Base-by-base conservation (phyloP, 2,329 filamentous ascomycete genomes). In the Fusarium proliferatum region DNA sequence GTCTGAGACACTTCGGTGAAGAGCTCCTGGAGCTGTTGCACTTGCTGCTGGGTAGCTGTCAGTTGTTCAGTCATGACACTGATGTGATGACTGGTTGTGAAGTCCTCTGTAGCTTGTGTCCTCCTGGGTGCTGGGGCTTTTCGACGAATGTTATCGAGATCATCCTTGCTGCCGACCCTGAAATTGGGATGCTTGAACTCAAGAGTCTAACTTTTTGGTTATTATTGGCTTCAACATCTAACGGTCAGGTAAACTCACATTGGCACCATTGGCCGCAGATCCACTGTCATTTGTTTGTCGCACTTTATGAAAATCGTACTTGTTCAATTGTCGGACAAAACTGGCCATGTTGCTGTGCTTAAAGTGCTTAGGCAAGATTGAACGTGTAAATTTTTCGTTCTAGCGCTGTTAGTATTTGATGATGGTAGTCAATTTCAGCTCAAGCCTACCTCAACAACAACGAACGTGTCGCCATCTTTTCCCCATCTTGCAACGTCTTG, bases 331-430 rank as follows among this genome's bases (percentile, higher is more conserved):
- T 55, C 95, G 93, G 66, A 98, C 95, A 81, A 98, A 98, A 83
- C 95, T 97, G 38, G 95, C 95, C 85, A 98, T 98, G 82, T 98
- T 98, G 88, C 94, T 97, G 84, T 98, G 96, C 84, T 99, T 99
- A 87, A 99, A 99, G 79, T 98, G 95, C 81, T 98, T 98, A 5
- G 96, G 96, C 21, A 99, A 90, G 77, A 99, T 97, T 43, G 94
- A 93, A 82, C 98, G 97, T 28, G 96, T 98, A 80, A 99, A 99
- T 82, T 97, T 97, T 82, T 98, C 96, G 82, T 97, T 97, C 96
- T 98, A 81, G 42, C 33, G 21, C 17, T 55, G n/a, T 73, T 52
- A 70, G 69, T 36, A 56, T 68, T 64, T 55, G 49, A 49, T 45
- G 17, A 30, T 63, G 26, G 30, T 55, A 63, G 63, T 63, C 56